Base-by-base conservation (phyloP, 345 rosid species). In the Gossypium rotundifolium region DNA sequence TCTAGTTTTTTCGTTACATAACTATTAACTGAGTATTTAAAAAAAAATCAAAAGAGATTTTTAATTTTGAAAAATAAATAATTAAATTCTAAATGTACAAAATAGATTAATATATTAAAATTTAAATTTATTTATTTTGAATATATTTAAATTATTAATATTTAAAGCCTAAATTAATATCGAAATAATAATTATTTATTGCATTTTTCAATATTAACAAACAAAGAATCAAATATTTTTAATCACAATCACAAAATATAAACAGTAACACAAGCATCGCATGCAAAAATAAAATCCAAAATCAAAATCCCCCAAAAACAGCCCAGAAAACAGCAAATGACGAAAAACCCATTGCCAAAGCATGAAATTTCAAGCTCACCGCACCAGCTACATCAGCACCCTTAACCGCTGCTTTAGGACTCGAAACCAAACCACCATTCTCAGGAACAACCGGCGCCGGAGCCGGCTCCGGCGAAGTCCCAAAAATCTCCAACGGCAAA, bases 401-500 rank as follows among this genome's bases (percentile, higher is more conserved):
- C 10, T 78, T 77, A n/a, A 5, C 40, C 40, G 85, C 72, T 0
- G 84, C 83, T 11, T 87, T 83, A 0, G 94, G 88, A 69, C 87
- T 76, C 45, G 88, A 83, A 66, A 78, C 81, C 2, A 88, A 81
- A 51, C 79, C 84, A 18, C 79, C 90, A 82, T 91, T 88, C 76
- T 83, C 83, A 13, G 77, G 65, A 45, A 42, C 81, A 42, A 86
- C 73, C 12, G 89, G 91, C 13, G 97, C 91, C 11, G 96, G 96
- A 2, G 92, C 75, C 0, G 75, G 82, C 9, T 83, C 53, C 3
- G 60, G 73, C 9, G 84, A 25, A 4, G 93, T n/a, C n/a, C 93
- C 92, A 2, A 94, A 94, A 70, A 90, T 23, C 9, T 79, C 83
- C 72, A 87, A 72, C 0, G 98, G 98, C 55, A 91, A 83, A 38